phyloP scores from a whole-genome alignment of 176 grass and related monocot genomes.

The Bromus sterilis region DNA sequence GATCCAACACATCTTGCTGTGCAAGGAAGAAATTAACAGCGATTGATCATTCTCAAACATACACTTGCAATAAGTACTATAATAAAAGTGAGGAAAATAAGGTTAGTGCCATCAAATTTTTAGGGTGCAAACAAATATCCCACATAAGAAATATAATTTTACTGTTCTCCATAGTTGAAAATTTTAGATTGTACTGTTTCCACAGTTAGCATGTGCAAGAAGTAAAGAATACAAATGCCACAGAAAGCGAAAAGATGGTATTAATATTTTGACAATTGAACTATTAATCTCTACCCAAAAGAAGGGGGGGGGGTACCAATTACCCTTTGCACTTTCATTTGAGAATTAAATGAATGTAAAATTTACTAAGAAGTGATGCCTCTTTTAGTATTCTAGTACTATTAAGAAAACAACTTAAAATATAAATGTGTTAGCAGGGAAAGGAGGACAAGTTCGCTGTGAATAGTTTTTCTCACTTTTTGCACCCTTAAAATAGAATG shows the following conservation, averaged over 20 bases:
- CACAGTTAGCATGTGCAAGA: too few relatives aligned
- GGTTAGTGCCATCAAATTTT: neutral
- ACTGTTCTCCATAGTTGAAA: conserved; percentile 14
- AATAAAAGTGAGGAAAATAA: neutral
- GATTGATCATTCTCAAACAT: conserved; percentile 9
- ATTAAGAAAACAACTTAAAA: neutral
- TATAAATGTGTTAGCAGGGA: neutral
- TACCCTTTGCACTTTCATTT: neutral
- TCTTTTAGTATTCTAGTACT: neutral
- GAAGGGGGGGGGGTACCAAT: too few relatives aligned
- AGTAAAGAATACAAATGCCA: too few relatives aligned
- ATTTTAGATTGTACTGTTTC: neutral
- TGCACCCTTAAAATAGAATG: neutral
- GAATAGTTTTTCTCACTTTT: neutral
- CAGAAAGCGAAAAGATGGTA: too few relatives aligned
- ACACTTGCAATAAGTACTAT: too few relatives aligned
- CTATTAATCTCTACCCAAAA: too few relatives aligned
- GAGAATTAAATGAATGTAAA: neutral
- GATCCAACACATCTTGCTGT: conserved; percentile 96
- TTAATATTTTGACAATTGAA: too few relatives aligned
- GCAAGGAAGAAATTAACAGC: conserved; percentile 6
- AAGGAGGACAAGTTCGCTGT: neutral
- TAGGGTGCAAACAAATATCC: neutral
- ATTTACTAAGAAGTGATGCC: neutral
- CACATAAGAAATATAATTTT: neutral